Evolutionary conservation across 805 yeast genomes (phyloP).

Genomic region (Metschnikowia santaceciliae): DNA sequence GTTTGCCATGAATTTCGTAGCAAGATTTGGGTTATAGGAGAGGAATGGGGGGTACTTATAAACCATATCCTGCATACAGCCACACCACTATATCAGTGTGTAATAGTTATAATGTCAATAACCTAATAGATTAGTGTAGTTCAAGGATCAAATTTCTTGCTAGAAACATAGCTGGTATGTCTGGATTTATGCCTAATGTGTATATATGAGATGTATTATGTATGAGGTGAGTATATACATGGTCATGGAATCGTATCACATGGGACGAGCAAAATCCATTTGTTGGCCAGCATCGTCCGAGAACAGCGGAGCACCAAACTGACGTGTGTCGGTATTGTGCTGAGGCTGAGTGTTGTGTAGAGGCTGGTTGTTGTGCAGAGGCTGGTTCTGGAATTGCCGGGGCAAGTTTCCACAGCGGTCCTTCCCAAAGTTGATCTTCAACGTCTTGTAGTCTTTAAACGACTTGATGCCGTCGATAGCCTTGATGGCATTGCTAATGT

Average conservation of each 20-base stretch:
- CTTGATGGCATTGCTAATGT: constrained; percentile 81
- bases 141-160: too few relatives aligned
- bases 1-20: too few relatives aligned
- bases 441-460: constrained; percentile 54
- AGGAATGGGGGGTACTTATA: too few relatives aligned
- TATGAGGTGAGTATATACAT: background rate
- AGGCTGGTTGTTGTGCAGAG: background rate
- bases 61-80: too few relatives aligned
- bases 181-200: background rate
- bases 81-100: too few relatives aligned
- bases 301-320: constrained; percentile 1
- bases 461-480: constrained; percentile 90
- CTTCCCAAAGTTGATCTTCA: constrained; percentile 56
- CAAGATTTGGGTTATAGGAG: too few relatives aligned
- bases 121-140: too few relatives aligned
- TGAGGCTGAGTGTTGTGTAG: constrained; percentile 17
- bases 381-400: constrained; percentile 54
- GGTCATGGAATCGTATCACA: background rate
- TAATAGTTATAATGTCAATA: too few relatives aligned
- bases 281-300: background rate
- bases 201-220: background rate
- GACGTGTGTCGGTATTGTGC: background rate
- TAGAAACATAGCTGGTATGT: too few relatives aligned
- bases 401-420: constrained; percentile 90
- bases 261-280: background rate